phyloP scores from a whole-genome alignment of 2,329 filamentous ascomycete species.

The Sarocladium kiliense region DNA sequence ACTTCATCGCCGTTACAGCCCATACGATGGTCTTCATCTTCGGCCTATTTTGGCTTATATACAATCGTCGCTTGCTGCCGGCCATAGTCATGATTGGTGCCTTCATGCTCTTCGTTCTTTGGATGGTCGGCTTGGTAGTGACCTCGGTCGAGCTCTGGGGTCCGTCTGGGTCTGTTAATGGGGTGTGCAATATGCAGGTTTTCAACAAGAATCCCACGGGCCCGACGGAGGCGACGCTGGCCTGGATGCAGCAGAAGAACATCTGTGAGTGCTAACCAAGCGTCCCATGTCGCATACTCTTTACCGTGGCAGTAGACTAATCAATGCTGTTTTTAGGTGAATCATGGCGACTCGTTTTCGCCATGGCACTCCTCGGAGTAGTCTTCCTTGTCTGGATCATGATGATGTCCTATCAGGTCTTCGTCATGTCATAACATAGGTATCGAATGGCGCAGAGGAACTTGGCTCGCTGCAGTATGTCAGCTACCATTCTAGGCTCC shows the following conservation, averaged over 20 bases:
- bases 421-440: conserved; percentile 33
- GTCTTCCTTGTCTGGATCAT: conserved; percentile 64
- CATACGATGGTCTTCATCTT: conserved; percentile 64
- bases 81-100: conserved; percentile 59
- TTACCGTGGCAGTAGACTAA: conserved; percentile 13
- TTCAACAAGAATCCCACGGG: conserved; percentile 46
- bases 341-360: conserved; percentile 60
- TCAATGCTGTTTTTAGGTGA: conserved; percentile 37
- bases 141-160: conserved; percentile 60
- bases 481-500: too few relatives aligned
- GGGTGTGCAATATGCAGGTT: conserved; percentile 54
- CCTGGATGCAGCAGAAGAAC: conserved; percentile 58
- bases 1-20: conserved; percentile 53
- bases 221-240: conserved; percentile 49
- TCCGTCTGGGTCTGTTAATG: conserved; percentile 50
- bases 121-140: conserved; percentile 60
- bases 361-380: conserved; percentile 54
- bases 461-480: too few relatives aligned
- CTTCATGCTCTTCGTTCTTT: conserved; percentile 63
- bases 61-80: conserved; percentile 54
- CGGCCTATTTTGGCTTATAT: conserved; percentile 58
- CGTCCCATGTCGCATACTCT: too few relatives aligned
- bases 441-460: not conserved
- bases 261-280: conserved; percentile 47
- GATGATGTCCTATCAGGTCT: conserved; percentile 63